These are phyloP conservation scores for Spongospora subterranea DNA, from an alignment of 208 protist genomes.

Conservation along the genomic window DNA sequence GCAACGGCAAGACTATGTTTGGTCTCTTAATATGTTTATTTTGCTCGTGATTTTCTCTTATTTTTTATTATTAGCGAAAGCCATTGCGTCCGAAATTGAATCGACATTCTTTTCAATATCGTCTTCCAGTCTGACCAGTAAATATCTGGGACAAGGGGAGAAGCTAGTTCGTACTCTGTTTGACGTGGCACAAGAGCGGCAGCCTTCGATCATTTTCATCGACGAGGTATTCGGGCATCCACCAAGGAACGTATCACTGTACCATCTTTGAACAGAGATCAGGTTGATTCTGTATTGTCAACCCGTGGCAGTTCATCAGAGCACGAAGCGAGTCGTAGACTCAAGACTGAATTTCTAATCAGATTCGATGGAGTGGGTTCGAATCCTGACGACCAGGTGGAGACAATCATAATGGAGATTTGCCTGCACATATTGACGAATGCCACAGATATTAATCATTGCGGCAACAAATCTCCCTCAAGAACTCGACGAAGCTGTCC, in stretches of 20 bases:
- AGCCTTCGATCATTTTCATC: conserved; percentile 83
- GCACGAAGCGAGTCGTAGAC: conserved; percentile 71
- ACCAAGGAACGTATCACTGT: not conserved
- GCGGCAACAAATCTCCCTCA: conserved; percentile 1
- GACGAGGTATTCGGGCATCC: conserved; percentile 80
- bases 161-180: conserved; percentile 86
- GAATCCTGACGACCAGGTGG: not conserved
- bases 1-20: conserved; percentile 76
- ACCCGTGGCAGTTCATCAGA: conserved; percentile 61
- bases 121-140: conserved; percentile 81
- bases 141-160: conserved; percentile 82
- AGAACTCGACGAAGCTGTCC: conserved; percentile 40
- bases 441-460: no score
- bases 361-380: conserved; percentile 15
- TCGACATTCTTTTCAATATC: conserved; percentile 83
- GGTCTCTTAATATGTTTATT: not conserved
- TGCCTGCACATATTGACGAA: no score
- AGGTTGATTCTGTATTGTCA: conserved; percentile 82
- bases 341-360: conserved; percentile 90
- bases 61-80: conserved; percentile 74
- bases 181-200: conserved; percentile 74
- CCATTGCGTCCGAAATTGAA: conserved; percentile 77
- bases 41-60: not conserved
- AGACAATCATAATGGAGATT: no score
- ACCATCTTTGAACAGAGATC: conserved; percentile 66